These are phyloP conservation scores for Atkinsonella hypoxylon DNA, from an alignment of 2,329 filamentous ascomycete species.

Conservation along the genomic window DNA sequence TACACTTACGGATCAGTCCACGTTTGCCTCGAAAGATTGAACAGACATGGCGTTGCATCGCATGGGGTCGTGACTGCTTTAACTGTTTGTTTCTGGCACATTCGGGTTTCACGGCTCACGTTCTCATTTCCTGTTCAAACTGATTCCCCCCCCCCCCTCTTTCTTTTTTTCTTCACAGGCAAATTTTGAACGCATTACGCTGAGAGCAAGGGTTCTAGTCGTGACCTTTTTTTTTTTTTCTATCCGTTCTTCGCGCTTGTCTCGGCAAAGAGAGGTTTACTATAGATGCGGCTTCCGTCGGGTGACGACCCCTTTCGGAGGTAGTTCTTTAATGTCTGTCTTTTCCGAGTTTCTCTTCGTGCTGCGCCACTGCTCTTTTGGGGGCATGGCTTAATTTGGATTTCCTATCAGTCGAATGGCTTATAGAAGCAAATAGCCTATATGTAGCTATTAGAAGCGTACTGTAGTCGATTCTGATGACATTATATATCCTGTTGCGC, in stretches of 20 bases:
- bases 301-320: background rate
- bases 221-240: background rate
- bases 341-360: background rate
- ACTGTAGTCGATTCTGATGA: too few relatives aligned
- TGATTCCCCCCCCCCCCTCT: constrained; percentile 9
- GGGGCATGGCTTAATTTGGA: background rate
- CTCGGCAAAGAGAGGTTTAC: background rate
- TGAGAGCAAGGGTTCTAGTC: background rate
- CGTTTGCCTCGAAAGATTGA: background rate
- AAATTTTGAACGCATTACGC: background rate
- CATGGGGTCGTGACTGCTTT: constrained; percentile 1
- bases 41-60: constrained; percentile 4
- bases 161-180: background rate
- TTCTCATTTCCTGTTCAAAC: background rate
- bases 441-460: background rate
- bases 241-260: background rate
- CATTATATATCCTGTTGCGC: too few relatives aligned
- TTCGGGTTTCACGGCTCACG: background rate
- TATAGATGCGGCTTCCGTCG: background rate
- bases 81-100: background rate
- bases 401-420: background rate
- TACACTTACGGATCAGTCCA: background rate
- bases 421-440: constrained; percentile 1
- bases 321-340: background rate
- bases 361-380: background rate